These are phyloP conservation scores for Jacaranda copaia DNA, from an alignment of 257 asterid species.

Conservation along the genomic window DNA sequence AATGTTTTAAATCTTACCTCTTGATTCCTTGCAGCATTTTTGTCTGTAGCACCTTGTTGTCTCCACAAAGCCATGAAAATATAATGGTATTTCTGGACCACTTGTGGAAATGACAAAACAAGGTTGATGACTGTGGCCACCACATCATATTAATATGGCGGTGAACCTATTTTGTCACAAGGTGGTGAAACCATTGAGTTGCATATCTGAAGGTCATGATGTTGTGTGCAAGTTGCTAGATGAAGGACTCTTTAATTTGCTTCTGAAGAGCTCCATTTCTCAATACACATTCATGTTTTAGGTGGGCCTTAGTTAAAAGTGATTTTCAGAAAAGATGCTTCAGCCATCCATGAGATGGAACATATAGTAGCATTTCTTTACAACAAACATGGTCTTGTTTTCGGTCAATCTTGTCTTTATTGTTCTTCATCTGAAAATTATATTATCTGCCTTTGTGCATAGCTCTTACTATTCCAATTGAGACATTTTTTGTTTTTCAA, in stretches of 20 bases:
- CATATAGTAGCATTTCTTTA: background rate
- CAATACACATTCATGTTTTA: background rate
- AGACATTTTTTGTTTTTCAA: too few relatives aligned
- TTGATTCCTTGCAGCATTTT: background rate
- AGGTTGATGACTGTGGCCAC: too few relatives aligned
- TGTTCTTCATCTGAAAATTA: background rate
- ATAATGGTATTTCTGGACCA: too few relatives aligned
- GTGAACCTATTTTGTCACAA: too few relatives aligned
- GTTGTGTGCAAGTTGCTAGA: background rate
- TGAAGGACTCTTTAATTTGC: background rate
- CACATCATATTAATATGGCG: too few relatives aligned
- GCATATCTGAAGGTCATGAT: background rate
- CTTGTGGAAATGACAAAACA: too few relatives aligned
- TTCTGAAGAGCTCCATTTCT: background rate
- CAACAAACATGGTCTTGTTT: background rate
- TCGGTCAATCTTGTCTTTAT: background rate
- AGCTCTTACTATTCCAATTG: too few relatives aligned
- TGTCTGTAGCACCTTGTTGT: too few relatives aligned
- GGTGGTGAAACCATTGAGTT: too few relatives aligned
- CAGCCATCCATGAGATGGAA: background rate
- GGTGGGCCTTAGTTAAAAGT: background rate
- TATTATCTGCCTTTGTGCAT: too few relatives aligned
- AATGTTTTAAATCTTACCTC: background rate
- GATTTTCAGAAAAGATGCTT: too few relatives aligned
- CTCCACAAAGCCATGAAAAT: too few relatives aligned